A percentile compares a stretch with the other conserved stretches of the same genome.
Conservation (phyloP, 352 stramenopile species). For the Globisporangium irregulare region DNA sequence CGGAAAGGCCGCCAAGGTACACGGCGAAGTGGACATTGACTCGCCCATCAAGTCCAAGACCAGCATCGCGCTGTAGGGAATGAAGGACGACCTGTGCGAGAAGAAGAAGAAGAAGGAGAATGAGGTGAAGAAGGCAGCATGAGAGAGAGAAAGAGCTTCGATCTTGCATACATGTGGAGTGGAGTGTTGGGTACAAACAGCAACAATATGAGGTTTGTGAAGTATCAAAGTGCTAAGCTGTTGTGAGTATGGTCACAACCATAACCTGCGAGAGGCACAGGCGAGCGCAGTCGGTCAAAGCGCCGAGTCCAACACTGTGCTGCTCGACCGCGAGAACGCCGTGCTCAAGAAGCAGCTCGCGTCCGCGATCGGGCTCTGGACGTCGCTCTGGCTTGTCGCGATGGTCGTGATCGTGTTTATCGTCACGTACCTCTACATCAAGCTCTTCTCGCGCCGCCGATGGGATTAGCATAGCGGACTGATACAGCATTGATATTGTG, state of each 20-base stretch:
- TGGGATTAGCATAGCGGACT: slow-evolving; percentile 27
- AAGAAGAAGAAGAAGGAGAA: background rate
- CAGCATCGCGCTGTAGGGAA: slow-evolving; percentile 8
- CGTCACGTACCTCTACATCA: slow-evolving; percentile 77
- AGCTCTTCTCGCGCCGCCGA: slow-evolving; percentile 56
- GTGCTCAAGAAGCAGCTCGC: slow-evolving; percentile 63
- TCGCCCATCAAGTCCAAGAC: slow-evolving; percentile 9
- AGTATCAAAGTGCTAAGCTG: background rate
- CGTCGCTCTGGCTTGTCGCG: slow-evolving; percentile 62
- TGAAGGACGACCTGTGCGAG: background rate
- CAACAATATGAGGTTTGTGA: background rate
- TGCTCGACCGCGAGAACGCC: slow-evolving; percentile 59
- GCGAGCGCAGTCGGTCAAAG: slow-evolving; percentile 65
- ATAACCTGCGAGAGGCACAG: too few species aligned
- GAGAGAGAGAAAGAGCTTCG: slow-evolving; percentile 13
- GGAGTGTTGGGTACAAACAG: background rate
- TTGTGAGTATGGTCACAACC: background rate
- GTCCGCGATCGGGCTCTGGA: slow-evolving; percentile 75
- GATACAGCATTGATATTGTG: background rate
- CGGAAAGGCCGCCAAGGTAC: slow-evolving; percentile 12
- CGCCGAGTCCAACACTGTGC: slow-evolving; percentile 57
- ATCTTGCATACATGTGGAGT: slow-evolving; percentile 15
- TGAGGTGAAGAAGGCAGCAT: background rate
- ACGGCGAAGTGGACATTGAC: slow-evolving; percentile 7
- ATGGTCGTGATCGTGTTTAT: slow-evolving; percentile 62